phyloP scores from a whole-genome alignment of 441 rosid genomes.

The Gossypium aridum region DNA sequence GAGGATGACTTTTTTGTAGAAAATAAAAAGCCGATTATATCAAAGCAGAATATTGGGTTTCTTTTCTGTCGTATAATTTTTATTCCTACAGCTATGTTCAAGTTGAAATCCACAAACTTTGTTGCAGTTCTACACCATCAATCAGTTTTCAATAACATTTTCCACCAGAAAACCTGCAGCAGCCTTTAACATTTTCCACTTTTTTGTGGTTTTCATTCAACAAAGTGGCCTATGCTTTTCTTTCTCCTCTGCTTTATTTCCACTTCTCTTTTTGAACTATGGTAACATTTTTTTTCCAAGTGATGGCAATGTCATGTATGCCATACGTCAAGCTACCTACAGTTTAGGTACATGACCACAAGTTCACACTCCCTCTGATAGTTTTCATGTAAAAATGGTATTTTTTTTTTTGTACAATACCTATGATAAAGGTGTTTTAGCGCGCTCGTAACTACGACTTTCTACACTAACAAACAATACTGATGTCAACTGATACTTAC shows the following conservation, averaged over 20 bases:
- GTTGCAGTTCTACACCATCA: background rate
- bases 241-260: background rate
- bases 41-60: no score
- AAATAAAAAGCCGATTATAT: no score
- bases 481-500: no score
- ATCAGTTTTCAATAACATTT: slow-evolving; percentile 2
- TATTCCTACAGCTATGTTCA: background rate
- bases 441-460: no score
- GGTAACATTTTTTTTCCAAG: background rate
- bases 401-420: no score
- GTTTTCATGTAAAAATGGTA: no score
- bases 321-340: background rate
- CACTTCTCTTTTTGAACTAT: background rate
- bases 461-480: no score
- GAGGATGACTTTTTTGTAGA: no score
- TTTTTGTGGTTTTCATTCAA: background rate
- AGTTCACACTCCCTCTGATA: background rate
- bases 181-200: background rate
- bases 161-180: background rate
- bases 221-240: background rate
- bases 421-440: no score
- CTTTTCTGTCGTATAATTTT: background rate
- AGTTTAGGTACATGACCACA: background rate
- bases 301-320: background rate
- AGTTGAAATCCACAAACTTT: slow-evolving; percentile 13